Evolutionary conservation across 2,329 filamentous ascomycete species (phyloP), one percentile per base, ranked within the genome.

Genomic region (Gaeumannomyces tritici): DNA sequence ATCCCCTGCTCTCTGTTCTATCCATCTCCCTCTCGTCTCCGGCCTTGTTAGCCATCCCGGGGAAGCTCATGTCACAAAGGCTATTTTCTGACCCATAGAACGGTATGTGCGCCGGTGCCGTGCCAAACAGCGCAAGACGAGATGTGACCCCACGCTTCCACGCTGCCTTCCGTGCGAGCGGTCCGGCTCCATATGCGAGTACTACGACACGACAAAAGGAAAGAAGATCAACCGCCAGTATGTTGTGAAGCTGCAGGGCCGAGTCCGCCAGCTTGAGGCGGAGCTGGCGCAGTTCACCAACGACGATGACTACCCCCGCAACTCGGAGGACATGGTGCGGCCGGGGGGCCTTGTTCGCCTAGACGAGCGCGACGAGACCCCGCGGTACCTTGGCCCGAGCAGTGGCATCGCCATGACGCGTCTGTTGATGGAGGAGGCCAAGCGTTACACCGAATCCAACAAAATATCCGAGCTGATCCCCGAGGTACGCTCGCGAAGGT

Each of bases 331-430:
- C 68, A 89, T 97, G 74, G 86, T 97, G 68, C 89, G 92, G 27
- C 90, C 90, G 0, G 91, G 91, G 27, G 93, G 92, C 29, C 84
- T 93, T 67, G 91, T 98, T 68, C 89, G 88, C 56, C 85, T 98
- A 61, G 87, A 89, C 69, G 90, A 93, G 69, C 87, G 88, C 62
- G 91, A 96, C 72, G 93, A 97, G 75, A 88, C 84, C 1, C 87
- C 90, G 21, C 90, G 93, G 65, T 98, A 95, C 72, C 80, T 99
- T 3, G 95, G 95, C 0, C 90, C 95, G 3, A 96, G 93, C 59
- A 98, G 93, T 73, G 95, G 93, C 64, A 96, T 97, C 69, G 91
- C 92, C 71, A 96, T 98, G 79, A 96, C 93, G 15, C 87, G 93
- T 33, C 82, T 98, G 67, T 88, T 99, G 13, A 97, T 99, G 89